These are phyloP conservation scores for Pseudozyma pruni DNA, from an alignment of 1,284 basidiomycete genomes.

Conservation along the genomic window DNA sequence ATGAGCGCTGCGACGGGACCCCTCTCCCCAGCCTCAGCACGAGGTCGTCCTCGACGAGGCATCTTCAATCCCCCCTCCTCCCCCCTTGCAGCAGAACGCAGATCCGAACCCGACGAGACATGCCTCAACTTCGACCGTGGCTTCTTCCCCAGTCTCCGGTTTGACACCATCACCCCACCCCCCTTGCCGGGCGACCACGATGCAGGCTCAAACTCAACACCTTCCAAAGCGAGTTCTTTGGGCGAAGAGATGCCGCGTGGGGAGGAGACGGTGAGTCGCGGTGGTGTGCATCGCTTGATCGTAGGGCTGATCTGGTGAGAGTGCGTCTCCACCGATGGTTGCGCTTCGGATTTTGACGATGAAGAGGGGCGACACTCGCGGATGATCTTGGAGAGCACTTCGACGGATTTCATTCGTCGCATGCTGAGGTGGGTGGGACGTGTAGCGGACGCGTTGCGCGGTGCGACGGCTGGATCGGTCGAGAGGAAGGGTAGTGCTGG, in stretches of 20 bases:
- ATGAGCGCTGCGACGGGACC: slow-evolving; percentile 15
- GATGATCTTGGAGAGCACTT: slow-evolving; percentile 45
- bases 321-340: slow-evolving; percentile 5
- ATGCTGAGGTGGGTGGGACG: slow-evolving; percentile 36
- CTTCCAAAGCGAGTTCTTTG: slow-evolving; percentile 36
- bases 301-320: slow-evolving; percentile 26
- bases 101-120: slow-evolving; percentile 19
- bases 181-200: slow-evolving; percentile 36
- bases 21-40: background rate
- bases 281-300: slow-evolving; percentile 32
- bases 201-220: slow-evolving; percentile 41
- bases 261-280: slow-evolving; percentile 41
- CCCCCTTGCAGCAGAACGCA: slow-evolving; percentile 6
- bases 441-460: slow-evolving; percentile 42
- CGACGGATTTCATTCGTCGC: slow-evolving; percentile 48
- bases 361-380: slow-evolving; percentile 16
- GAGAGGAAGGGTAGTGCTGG: slow-evolving; percentile 41
- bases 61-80: slow-evolving; percentile 21
- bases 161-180: slow-evolving; percentile 26
- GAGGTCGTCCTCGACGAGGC: slow-evolving; percentile 13
- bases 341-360: background rate
- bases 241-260: slow-evolving; percentile 48
- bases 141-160: slow-evolving; percentile 28
- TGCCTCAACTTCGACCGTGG: slow-evolving; percentile 23
- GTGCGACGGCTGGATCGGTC: slow-evolving; percentile 42